Conservation (phyloP, 495 filamentous ascomycete species). For the Neurospora hispaniola region DNA sequence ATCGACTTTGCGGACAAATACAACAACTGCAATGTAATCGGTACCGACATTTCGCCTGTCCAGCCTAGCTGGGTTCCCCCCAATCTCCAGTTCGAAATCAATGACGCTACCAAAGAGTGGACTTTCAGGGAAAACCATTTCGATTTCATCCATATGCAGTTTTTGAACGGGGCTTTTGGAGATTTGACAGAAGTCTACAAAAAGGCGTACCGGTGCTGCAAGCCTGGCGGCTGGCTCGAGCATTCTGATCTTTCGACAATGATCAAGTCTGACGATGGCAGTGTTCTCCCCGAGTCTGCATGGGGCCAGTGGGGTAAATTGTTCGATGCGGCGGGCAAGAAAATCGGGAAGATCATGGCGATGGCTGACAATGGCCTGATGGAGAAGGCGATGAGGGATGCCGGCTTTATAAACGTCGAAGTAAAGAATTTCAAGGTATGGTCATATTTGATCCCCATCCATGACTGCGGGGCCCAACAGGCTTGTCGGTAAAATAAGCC, state of each 20-base stretch:
- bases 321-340: slow-evolving; percentile 14
- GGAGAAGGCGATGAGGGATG: slow-evolving; percentile 35
- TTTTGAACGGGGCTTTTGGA: slow-evolving; percentile 36
- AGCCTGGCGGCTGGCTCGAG: slow-evolving; percentile 32
- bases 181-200: slow-evolving; percentile 39
- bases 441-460: neutral
- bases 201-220: slow-evolving; percentile 20
- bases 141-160: slow-evolving; percentile 49
- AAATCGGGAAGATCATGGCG: slow-evolving; percentile 20
- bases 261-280: slow-evolving; percentile 37
- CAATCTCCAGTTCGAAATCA: slow-evolving; percentile 39
- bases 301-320: neutral
- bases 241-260: slow-evolving; percentile 34
- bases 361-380: slow-evolving; percentile 27
- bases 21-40: slow-evolving; percentile 38
- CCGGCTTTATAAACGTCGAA: slow-evolving; percentile 44
- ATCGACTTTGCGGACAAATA: slow-evolving; percentile 47
- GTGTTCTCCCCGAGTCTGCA: neutral
- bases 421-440: slow-evolving; percentile 30
- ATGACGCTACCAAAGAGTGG: slow-evolving; percentile 40
- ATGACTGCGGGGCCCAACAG: neutral
- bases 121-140: slow-evolving; percentile 34
- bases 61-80: slow-evolving; percentile 32
- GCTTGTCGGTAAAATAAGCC: neutral
- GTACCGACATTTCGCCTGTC: slow-evolving; percentile 40